Percentiles rank a stretch among this genome's conserved stretches.
Evolutionary conservation across 768 basidiomycete species (phyloP).

Genomic region (Suillus subaureus): DNA sequence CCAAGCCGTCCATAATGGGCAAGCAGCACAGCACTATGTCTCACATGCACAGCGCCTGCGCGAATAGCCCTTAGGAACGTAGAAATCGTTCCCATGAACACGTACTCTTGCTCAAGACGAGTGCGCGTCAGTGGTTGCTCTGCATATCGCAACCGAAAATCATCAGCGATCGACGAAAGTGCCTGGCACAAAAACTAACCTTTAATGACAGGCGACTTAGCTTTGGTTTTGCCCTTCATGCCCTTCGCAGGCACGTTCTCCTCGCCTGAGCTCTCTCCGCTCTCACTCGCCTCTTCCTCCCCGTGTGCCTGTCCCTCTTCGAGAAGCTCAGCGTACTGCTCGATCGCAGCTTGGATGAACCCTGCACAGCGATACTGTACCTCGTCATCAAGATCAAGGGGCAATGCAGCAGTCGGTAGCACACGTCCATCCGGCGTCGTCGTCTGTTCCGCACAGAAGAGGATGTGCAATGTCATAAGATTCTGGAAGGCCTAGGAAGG

Average conservation of each 20-base stretch:
- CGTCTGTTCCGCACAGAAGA: slow-evolving; percentile 62
- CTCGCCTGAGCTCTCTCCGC: slow-evolving; percentile 41
- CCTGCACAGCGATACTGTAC: slow-evolving; percentile 88
- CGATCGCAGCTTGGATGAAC: slow-evolving; percentile 88
- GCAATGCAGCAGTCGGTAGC: slow-evolving; percentile 52
- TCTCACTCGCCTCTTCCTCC: slow-evolving; percentile 39
- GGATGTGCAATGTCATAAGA: slow-evolving; percentile 76
- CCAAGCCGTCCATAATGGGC: slow-evolving; percentile 87
- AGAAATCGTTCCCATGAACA: slow-evolving; percentile 78
- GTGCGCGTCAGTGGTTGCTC: slow-evolving; percentile 42
- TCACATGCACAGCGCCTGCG: slow-evolving; percentile 73
- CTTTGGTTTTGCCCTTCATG: slow-evolving; percentile 31
- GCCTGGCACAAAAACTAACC: slow-evolving; percentile 31
- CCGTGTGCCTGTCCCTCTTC: slow-evolving; percentile 37
- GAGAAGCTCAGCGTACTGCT: slow-evolving; percentile 75
- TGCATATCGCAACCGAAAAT: slow-evolving; percentile 1
- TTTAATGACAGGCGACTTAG: slow-evolving; percentile 35
- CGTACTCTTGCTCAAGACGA: slow-evolving; percentile 71
- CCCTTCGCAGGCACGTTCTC: slow-evolving; percentile 36
- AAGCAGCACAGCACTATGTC: slow-evolving; percentile 79
- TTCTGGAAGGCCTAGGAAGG: slow-evolving; percentile 75
- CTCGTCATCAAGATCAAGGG: slow-evolving; percentile 75
- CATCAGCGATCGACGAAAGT: background rate
- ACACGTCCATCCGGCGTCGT: slow-evolving; percentile 45
- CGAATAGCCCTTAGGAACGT: slow-evolving; percentile 87